Evolutionary conservation across 805 yeast species (phyloP).

Genomic region (Wickerhamomyces sydowiorum): DNA sequence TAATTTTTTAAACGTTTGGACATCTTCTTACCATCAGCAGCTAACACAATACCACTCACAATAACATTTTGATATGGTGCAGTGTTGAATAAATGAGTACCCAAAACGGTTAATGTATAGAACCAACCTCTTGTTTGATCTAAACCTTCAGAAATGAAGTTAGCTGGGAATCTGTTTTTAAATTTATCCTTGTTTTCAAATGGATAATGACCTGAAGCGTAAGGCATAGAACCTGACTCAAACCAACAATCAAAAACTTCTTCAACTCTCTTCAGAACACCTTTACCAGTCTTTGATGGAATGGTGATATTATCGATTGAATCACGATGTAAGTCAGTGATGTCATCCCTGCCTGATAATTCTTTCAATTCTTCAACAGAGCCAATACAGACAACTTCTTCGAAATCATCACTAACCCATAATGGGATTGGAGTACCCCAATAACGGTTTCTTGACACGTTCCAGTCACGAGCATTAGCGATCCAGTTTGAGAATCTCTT

Average conservation of each 20-base stretch:
- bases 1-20: conserved; percentile 96
- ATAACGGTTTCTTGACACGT: conserved; percentile 94
- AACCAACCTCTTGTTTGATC: conserved; percentile 99
- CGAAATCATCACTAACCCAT: conserved; percentile 92
- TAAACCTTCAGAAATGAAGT: conserved; percentile 96
- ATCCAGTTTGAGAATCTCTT: conserved; percentile 98
- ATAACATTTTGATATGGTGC: conserved; percentile 95
- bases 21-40: conserved; percentile 99
- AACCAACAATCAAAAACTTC: conserved; percentile 99
- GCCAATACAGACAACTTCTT: conserved; percentile 91
- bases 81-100: conserved; percentile 86
- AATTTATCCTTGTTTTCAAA: conserved; percentile 78
- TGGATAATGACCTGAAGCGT: conserved; percentile 94
- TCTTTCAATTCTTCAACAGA: conserved; percentile 82
- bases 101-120: conserved; percentile 91
- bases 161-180: conserved; percentile 82
- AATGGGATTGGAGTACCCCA: conserved; percentile 99
- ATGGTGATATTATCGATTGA: conserved; percentile 86
- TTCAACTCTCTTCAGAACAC: conserved; percentile 81
- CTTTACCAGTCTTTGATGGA: conserved; percentile 88
- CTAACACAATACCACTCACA: conserved; percentile 94
- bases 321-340: conserved; percentile 93
- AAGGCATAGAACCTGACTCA: conserved; percentile 99
- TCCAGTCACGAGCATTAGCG: conserved; percentile 99
- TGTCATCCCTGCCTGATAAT: conserved; percentile 74